Percentiles rank a stretch among this genome's conserved stretches.
phyloP scores from a whole-genome alignment of 164 flowering plant species.

The Euptelea pleiosperma region DNA sequence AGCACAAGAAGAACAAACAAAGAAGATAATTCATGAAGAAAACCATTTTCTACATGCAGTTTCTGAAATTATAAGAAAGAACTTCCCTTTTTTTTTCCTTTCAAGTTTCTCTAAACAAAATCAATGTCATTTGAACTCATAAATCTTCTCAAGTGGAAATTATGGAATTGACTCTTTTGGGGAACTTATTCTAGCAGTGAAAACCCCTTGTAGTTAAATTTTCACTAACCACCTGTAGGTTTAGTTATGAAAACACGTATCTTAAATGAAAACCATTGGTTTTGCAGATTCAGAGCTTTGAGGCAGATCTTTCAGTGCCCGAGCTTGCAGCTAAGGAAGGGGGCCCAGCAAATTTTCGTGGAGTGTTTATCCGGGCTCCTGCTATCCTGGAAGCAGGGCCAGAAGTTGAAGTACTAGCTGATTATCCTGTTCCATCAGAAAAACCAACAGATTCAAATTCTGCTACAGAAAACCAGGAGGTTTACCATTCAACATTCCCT shows the following conservation, averaged over 20 bases:
- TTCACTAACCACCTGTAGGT: too few species aligned
- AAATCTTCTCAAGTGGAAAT: too few species aligned
- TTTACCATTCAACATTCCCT: slow-evolving; percentile 15
- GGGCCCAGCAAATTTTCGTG: slow-evolving; percentile 76
- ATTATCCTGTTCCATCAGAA: slow-evolving; percentile 41
- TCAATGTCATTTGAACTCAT: too few species aligned
- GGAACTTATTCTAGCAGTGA: too few species aligned
- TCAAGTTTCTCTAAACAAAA: too few species aligned
- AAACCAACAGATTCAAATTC: slow-evolving; percentile 26
- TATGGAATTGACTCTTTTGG: too few species aligned
- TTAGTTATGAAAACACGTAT: background rate
- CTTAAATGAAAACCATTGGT: background rate
- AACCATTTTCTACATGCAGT: too few species aligned
- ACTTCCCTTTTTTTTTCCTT: too few species aligned
- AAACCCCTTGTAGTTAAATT: too few species aligned
- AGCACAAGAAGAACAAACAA: too few species aligned
- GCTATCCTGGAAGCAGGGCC: slow-evolving; percentile 87
- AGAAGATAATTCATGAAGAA: too few species aligned
- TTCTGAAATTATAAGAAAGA: too few species aligned
- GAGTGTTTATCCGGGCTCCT: slow-evolving; percentile 95
- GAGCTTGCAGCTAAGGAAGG: slow-evolving; percentile 72
- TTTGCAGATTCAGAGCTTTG: slow-evolving; percentile 87
- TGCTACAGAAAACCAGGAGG: slow-evolving; percentile 41
- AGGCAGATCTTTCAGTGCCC: slow-evolving; percentile 69
- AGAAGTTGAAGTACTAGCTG: slow-evolving; percentile 85